Evolutionary conservation across 371 early-diverging fungal genomes (phyloP).

Genomic region (Encephalitozoon cuniculi): DNA sequence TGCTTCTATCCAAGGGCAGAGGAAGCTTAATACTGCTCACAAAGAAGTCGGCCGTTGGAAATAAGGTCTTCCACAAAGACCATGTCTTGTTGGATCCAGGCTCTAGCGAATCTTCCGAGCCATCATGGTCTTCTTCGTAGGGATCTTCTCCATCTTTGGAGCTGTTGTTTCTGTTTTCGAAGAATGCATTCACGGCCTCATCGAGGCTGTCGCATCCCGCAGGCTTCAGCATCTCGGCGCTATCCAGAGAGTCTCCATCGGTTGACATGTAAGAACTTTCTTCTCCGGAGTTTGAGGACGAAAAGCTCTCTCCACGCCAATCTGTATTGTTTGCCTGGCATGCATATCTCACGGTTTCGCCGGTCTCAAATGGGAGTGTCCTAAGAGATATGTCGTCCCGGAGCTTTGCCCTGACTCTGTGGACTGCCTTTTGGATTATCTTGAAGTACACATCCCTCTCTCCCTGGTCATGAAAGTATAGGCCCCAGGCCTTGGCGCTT

Average conservation of each 20-base stretch:
- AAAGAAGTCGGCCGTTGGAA: background rate
- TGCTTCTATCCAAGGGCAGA: background rate
- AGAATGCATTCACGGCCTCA: background rate
- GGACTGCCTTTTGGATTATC: conserved; percentile 4
- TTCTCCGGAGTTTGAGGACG: background rate
- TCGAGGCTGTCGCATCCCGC: background rate
- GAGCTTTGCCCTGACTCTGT: background rate
- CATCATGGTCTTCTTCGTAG: background rate
- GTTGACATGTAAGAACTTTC: background rate
- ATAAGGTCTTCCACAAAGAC: background rate
- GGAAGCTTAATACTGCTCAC: background rate
- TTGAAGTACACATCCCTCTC: conserved; percentile 21
- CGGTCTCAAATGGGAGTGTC: background rate
- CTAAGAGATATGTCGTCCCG: background rate
- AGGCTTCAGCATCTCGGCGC: background rate
- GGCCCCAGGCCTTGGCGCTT: background rate
- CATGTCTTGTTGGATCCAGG: background rate
- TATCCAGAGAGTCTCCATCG: background rate
- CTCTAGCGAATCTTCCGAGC: no score
- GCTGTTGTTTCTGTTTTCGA: background rate
- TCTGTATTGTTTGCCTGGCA: background rate
- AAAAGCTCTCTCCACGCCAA: background rate
- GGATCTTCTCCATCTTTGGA: background rate
- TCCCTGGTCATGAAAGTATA: conserved; percentile 43
- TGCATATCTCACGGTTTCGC: background rate